Evolutionary conservation across 768 basidiomycete genomes (phyloP), one percentile per base, ranked within the genome.

Genomic region (Hypsizygus marmoreus): DNA sequence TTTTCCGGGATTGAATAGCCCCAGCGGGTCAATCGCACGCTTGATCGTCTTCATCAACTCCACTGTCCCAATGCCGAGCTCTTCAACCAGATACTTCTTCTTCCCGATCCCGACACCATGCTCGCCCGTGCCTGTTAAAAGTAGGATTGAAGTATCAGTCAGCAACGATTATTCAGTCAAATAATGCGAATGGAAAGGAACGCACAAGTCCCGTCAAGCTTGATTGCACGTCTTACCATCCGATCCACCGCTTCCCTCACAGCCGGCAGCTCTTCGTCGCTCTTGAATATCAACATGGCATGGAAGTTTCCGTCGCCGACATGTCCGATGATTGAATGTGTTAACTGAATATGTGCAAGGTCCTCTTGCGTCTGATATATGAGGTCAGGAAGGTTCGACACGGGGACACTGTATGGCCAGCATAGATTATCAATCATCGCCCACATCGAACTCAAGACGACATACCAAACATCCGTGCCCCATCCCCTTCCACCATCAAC

Each of bases 61-160:
- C 7, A 95, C 86, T 0, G 94, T 95, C 2, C 88, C 90, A 19
- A 72, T 71, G 0, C 94, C 93, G 0, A 97, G 74, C 59, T 97
- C 94, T 30, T 84, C 77, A 11, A 78, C 73, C n/a, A 97, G 73
- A 59, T 85, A 95, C 49, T 85, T 75, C 47, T 79, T 80, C 70
- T 94, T 94, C 4, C 91, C 91, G 8, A 93, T 71, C 0, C 91
- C 92, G 6, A 94, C 88, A 2, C 91, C 92, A 57, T 94, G 91
- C 56, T 94, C 91, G 3, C 88, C 88, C 0, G 84, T 86, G 54
- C 82, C 84, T 85, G 34, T 16, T 13, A 53, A 17, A 39, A 19
- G 17, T 14, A 8, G 10, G 6, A 16, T 32, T 23, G 28, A 17
- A 10, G 25, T 38, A 12, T 38, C 19, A 13, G 13, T 52, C 36